phyloP scores from a whole-genome alignment of 441 rosid species.

The Dalechampia spathulata region DNA sequence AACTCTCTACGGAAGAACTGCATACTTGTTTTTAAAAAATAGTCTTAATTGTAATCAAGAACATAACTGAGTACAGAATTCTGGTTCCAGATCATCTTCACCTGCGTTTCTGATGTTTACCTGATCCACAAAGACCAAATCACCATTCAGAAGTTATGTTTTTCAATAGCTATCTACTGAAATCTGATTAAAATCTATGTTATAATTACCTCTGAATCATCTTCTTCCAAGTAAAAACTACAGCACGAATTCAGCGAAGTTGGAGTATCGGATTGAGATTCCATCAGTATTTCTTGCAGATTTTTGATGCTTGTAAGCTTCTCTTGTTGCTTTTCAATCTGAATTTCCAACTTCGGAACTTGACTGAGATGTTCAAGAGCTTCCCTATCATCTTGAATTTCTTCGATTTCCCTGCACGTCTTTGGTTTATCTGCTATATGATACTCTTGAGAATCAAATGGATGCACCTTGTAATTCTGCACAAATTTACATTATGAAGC shows the following conservation, averaged over 20 bases:
- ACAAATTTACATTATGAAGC: constrained; percentile 16
- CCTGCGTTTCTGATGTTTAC: constrained; percentile 12
- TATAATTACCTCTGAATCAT: constrained; percentile 40
- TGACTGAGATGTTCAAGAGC: constrained; percentile 12
- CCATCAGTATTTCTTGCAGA: constrained; percentile 47
- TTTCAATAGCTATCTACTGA: too few relatives aligned
- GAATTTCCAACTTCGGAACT: constrained; percentile 9
- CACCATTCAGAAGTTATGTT: neutral
- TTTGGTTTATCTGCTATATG: constrained; percentile 5
- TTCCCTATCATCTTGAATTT: constrained; percentile 15
- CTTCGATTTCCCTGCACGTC: constrained; percentile 15
- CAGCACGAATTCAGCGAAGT: constrained; percentile 19
- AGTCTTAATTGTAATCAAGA: constrained; percentile 1
- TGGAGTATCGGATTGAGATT: constrained; percentile 38
- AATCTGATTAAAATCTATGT: too few relatives aligned
- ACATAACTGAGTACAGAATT: constrained; percentile 30
- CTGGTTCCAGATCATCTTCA: constrained; percentile 18
- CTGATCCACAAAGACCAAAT: constrained; percentile 20
- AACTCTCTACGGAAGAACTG: neutral
- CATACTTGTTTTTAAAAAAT: constrained; percentile 3
- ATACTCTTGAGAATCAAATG: constrained; percentile 31
- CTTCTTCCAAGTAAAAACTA: constrained; percentile 22
- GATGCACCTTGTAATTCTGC: constrained; percentile 48
- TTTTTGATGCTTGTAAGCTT: constrained; percentile 31
- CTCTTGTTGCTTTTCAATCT: constrained; percentile 7